Evolutionary conservation across 148 eudicot genomes (phyloP), one percentile per base, ranked within the genome.

Genomic region (Cornus controversa): DNA sequence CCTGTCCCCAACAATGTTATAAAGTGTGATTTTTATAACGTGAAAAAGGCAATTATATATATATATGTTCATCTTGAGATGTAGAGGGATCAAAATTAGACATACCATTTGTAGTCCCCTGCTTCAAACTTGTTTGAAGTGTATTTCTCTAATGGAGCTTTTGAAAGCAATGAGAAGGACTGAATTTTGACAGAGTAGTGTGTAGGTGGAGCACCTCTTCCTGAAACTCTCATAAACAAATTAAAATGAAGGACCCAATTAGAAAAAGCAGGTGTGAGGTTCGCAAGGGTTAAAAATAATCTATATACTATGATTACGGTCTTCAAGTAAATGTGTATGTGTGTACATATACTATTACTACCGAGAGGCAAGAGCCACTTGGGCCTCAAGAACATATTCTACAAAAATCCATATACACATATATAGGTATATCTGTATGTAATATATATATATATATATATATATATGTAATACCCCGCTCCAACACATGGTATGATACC

Each of bases 81-180:
- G 45, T 40, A 40, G 6, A 40, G 45, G 4, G 45, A n/a, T 40
- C 45, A 40, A 0, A 6, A 31, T 31, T 31, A 27, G 16, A 20
- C 34, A 28, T 79, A 79, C 81, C 81, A 79, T 73, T 79, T 79
- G 77, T 79, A 37, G 47, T 37, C 77, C 27, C 77, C 77, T 16
- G 72, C 81, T 66, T 79, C 81, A 67, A 79, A 79, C n/a, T 67
- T 62, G 29, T 80, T 78, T 53, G 82, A 80, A 16, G 31, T 80
- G 57, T 80, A 80, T 74, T 47, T 80, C 27, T 69, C 78, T 22
- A 80, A 8, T 1, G 74, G 69, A 69, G 74, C 67, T 80, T 75
- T 80, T 11, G 53, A 68, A 69, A 80, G 70, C 10, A 15, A 42
- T 0, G 74, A 74, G 40, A 79, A 79, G 9, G 73, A 57, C 10